These are phyloP conservation scores for Saccharomycopsis javanensis DNA, from an alignment of 805 yeast species.

Conservation along the genomic window DNA sequence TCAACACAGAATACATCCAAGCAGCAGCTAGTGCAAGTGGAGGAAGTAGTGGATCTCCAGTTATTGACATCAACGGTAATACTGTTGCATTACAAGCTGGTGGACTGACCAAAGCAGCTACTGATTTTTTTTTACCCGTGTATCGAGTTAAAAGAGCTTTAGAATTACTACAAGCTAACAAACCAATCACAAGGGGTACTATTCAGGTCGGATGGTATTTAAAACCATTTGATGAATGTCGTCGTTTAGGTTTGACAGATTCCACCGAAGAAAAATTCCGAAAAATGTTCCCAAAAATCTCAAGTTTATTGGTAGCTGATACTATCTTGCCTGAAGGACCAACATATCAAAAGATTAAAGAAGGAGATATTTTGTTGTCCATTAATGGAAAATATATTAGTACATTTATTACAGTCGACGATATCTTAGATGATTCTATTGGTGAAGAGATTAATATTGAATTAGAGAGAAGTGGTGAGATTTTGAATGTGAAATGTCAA, in stretches of 20 bases:
- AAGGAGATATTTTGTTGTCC: slow-evolving; percentile 64
- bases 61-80: slow-evolving; percentile 77
- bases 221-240: slow-evolving; percentile 84
- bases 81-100: slow-evolving; percentile 94
- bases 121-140: slow-evolving; percentile 85
- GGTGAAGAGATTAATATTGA: slow-evolving; percentile 47
- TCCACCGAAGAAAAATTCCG: slow-evolving; percentile 69
- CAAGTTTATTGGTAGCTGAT: slow-evolving; percentile 11
- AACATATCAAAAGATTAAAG: slow-evolving; percentile 8
- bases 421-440: slow-evolving; percentile 62
- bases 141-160: slow-evolving; percentile 77
- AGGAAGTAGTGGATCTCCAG: slow-evolving; percentile 94
- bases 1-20: slow-evolving; percentile 88
- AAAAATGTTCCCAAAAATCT: slow-evolving; percentile 50
- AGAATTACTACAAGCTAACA: slow-evolving; percentile 49
- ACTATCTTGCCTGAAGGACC: slow-evolving; percentile 13
- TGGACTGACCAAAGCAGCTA: slow-evolving; percentile 83
- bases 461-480: slow-evolving; percentile 68
- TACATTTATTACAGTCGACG: slow-evolving; percentile 74
- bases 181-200: slow-evolving; percentile 75
- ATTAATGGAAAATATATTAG: slow-evolving; percentile 56
- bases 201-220: slow-evolving; percentile 85
- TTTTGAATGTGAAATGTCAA: slow-evolving; percentile 37
- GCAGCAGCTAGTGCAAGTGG: slow-evolving; percentile 96
- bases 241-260: slow-evolving; percentile 69